Conservation (phyloP, 148 eudicot species). For the Dianthus caryophyllus region DNA sequence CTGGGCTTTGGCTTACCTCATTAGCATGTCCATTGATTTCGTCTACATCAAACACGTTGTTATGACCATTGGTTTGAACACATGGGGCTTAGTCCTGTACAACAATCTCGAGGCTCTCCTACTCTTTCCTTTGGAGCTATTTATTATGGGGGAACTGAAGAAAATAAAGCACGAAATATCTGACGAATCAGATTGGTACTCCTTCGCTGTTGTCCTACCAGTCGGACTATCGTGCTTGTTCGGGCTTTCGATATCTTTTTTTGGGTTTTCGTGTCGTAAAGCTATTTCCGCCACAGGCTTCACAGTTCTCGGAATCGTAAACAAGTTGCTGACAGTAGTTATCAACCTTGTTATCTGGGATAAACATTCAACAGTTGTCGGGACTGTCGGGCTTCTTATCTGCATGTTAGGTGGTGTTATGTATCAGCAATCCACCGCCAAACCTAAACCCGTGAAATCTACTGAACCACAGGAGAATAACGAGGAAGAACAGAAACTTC, state of each 20-base stretch:
- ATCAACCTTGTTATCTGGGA: conserved; percentile 92
- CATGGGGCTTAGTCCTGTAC: conserved; percentile 97
- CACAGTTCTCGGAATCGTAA: conserved; percentile 92
- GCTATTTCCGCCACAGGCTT: conserved; percentile 96
- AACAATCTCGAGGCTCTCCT: conserved; percentile 93
- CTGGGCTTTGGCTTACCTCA: conserved; percentile 93
- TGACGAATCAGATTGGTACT: conserved; percentile 80
- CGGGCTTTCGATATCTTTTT: conserved; percentile 87
- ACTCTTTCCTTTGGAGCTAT: conserved; percentile 78
- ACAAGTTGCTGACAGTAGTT: conserved; percentile 87
- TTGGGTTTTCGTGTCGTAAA: conserved; percentile 89
- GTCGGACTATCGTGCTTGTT: conserved; percentile 87
- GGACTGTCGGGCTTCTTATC: conserved; percentile 81
- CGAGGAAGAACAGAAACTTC: conserved; percentile 64
- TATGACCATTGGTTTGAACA: conserved; percentile 88
- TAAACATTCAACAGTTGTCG: conserved; percentile 77
- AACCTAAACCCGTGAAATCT: conserved; percentile 49
- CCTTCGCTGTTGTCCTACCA: conserved; percentile 70
- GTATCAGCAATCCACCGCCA: conserved; percentile 79
- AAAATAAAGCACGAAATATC: conserved; percentile 79
- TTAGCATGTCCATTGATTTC: conserved; percentile 96
- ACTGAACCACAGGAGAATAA: conserved; percentile 37
- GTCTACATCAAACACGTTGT: conserved; percentile 98
- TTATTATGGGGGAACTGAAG: conserved; percentile 93
- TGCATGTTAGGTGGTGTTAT: conserved; percentile 85